Conservation (phyloP, 2,329 filamentous ascomycete species). For the Fusarium nelsonii region DNA sequence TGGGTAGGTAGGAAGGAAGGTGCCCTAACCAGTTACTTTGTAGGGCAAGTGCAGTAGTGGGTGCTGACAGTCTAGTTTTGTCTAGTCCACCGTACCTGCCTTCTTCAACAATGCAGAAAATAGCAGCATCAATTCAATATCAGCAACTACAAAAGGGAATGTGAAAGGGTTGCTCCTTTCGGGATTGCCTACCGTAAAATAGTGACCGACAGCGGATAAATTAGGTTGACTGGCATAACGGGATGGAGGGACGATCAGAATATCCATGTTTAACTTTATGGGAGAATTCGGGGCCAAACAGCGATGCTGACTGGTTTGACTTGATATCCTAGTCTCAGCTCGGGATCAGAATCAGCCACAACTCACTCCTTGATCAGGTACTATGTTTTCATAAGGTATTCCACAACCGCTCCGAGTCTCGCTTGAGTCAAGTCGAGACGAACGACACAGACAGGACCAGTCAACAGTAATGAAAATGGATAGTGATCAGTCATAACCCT, state of each 20-base stretch:
- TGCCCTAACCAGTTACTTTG: constrained; percentile 3
- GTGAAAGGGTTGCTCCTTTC: constrained; percentile 25
- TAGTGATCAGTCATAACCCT: constrained; percentile 10
- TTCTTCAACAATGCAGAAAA: constrained; percentile 14
- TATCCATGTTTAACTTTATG: constrained; percentile 41
- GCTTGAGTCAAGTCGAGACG: constrained; percentile 19
- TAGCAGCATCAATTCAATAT: neutral
- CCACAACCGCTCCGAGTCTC: constrained; percentile 25
- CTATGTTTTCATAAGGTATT: constrained; percentile 16
- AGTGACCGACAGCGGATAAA: constrained; percentile 25
- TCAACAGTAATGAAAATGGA: neutral
- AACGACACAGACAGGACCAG: neutral
- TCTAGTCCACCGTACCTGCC: constrained; percentile 13
- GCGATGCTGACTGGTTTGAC: constrained; percentile 41
- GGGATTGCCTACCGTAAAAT: constrained; percentile 35
- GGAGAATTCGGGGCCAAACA: constrained; percentile 39
- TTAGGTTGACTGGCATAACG: constrained; percentile 37
- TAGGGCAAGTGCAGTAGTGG: neutral
- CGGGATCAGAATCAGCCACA: constrained; percentile 36
- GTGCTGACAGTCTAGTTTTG: neutral
- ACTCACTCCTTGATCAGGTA: constrained; percentile 3
- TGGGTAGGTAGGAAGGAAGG: constrained; percentile 4
- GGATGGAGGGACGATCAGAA: constrained; percentile 42
- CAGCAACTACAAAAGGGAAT: neutral
- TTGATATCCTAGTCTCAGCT: constrained; percentile 20